Evolutionary conservation across 495 filamentous ascomycete species (phyloP), one percentile per base, ranked within the genome.

Genomic region (Penicillium waksmanii): DNA sequence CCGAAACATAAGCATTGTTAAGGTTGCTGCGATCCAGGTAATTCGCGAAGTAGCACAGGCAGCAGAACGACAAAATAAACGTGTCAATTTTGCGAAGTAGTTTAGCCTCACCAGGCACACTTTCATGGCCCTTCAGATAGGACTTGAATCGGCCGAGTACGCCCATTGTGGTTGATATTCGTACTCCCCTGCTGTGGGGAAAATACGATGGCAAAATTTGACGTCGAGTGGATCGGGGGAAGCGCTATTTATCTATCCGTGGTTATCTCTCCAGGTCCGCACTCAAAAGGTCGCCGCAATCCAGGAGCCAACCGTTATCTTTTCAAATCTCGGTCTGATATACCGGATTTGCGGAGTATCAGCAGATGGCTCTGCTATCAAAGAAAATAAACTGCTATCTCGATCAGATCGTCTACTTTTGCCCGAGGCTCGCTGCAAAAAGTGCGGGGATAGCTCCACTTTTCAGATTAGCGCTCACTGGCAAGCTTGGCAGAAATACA

Each of bases 31-130:
- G 79, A 66, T 88, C 86, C 33, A 88, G 76, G 18, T 72, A 73
- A 57, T 75, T 71, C 65, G 67, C 60, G 56, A 84, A 85, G 61
- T 85, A 87, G 65, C 78, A 82, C 51, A 87, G 67, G 62, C 83
- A 88, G 68, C 85, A 87, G 62, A 87, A 87, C 13, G 80, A 84
- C 31, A 89, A 67, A 65, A 87, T 89, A 75, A 89, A 86, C 62
- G 84, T 84, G 67, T 87, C 85, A 35, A 72, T 66, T 33, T 72
- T 72, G 36, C 54, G 53, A 11, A 69, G 55, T 1, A 72, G 62
- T 43, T 66, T 66, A 12, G 47, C n/a, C 43, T 71, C 66, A 19
- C 55, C 55, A 33, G 55, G 55, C 13, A 57, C 55, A 50, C 33
- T 51, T 27, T 57, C 55, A n/a, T 57, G 55, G 33, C 55, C 47